Conservation (phyloP, 1,284 basidiomycete species). For the Neotropicomus parvogracilis region DNA sequence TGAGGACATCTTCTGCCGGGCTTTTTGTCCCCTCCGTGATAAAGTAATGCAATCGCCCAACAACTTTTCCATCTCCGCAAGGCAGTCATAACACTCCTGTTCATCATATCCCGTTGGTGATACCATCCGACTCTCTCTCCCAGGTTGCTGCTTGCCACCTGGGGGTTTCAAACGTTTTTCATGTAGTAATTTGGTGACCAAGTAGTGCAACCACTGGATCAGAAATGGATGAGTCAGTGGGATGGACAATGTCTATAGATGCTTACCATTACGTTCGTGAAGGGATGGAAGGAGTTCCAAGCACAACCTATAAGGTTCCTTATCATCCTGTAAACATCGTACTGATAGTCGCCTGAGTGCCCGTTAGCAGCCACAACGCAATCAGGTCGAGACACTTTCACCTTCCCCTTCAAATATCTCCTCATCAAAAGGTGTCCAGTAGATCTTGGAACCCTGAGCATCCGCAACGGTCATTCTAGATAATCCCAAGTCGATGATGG, state of each 20-base stretch:
- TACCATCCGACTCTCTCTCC: constrained; percentile 7
- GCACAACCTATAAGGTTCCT: constrained; percentile 49
- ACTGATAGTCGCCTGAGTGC: constrained; percentile 79
- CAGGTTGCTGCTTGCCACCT: constrained; percentile 18
- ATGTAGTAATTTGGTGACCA: constrained; percentile 65
- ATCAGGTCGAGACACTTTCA: constrained; percentile 26
- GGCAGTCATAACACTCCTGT: constrained; percentile 31
- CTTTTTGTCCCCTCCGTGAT: constrained; percentile 17
- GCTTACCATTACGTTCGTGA: constrained; percentile 87
- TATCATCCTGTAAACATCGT: constrained; percentile 94
- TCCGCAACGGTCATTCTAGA: constrained; percentile 72
- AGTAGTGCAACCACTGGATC: constrained; percentile 79
- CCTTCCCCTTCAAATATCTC: constrained; percentile 84
- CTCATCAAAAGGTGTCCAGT: constrained; percentile 76
- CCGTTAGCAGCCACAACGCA: constrained; percentile 6
- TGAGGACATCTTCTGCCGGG: constrained; percentile 26
- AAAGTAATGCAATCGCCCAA: constrained; percentile 22
- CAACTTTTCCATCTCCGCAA: constrained; percentile 33
- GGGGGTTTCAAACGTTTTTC: constrained; percentile 64
- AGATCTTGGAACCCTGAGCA: constrained; percentile 41
- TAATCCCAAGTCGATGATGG: constrained; percentile 92
- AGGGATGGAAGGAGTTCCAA: constrained; percentile 75
- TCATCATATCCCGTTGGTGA: constrained; percentile 29
- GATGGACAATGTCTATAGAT: not conserved
- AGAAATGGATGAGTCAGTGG: constrained; percentile 8